Evolutionary conservation across 768 basidiomycete genomes (phyloP), one percentile per base, ranked within the genome.

Genomic region (Daedaleopsis sinensis): DNA sequence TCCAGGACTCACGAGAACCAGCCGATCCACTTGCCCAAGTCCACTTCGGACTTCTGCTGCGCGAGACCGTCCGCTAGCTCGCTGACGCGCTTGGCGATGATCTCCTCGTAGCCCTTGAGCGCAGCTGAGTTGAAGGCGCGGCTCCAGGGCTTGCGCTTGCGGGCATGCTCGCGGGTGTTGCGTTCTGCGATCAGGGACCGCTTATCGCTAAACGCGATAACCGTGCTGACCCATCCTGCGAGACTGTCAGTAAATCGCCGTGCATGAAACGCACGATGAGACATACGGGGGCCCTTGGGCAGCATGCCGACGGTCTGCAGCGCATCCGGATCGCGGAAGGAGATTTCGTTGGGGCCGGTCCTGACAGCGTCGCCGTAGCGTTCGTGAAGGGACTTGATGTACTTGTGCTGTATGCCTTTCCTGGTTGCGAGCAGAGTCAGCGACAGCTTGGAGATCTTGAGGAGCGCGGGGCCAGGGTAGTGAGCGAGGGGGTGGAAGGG

Each of bases 51-150:
- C 19, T 49, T 44, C 24, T 27, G 18, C 15, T 27, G 11, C 8
- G 47, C 54, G 7, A 65, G 48, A 9, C 52, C 38, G 16, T 71
- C 66, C 1, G 67, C 50, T 21, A 68, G 61, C 65, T 19, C 67
- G 2, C 27, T 15, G 8, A 63, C 66, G 18, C 79, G 72, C 57
- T 67, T 74, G 8, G 68, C 67, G 13, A 81, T 67, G 19, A 76
- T 72, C 1, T 60, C 68, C 61, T 80, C 74, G 62, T 82, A 83
- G 13, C 74, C 77, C 64, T 80, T 80, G n/a, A 82, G 58, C 6
- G 79, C 77, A 6, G 72, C 61, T 18, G 74, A 69, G 50, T 70
- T 77, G 64, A 83, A 78, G 0, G 72, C 81, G 43, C 76, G 74
- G 36, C 77, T 72, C 81, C 82, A 82, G 2, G 76, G 73, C 51